These are phyloP conservation scores for Trichoderma asperelloides DNA, from an alignment of 495 filamentous ascomycete genomes.

Conservation along the genomic window DNA sequence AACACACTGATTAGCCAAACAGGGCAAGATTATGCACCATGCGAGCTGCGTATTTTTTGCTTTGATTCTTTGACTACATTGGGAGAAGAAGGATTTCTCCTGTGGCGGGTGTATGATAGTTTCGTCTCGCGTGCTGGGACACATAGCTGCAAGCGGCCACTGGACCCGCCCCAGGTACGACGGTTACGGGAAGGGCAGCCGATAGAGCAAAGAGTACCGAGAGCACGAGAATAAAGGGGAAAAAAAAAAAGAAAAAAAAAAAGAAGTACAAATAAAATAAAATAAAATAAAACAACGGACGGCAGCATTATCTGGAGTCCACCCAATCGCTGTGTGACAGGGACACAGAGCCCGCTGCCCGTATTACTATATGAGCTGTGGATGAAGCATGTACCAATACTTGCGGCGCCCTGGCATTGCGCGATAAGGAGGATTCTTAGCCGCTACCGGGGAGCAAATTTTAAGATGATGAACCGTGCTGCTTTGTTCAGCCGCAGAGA, in stretches of 20 bases:
- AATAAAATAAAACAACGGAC: too few relatives aligned
- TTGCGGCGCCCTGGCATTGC: background rate
- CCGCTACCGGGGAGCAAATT: background rate
- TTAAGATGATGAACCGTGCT: constrained; percentile 2
- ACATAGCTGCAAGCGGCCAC: constrained; percentile 1
- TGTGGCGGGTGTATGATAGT: background rate
- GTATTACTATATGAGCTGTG: too few relatives aligned
- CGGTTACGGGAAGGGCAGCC: constrained; percentile 1
- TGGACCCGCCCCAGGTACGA: background rate
- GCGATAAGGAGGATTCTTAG: constrained; percentile 3
- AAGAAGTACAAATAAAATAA: too few relatives aligned
- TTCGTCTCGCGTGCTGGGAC: background rate
- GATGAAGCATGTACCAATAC: background rate
- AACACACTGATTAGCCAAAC: background rate
- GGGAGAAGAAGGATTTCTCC: background rate
- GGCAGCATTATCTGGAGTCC: background rate
- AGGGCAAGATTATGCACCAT: background rate
- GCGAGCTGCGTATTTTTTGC: background rate
- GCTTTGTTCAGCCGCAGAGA: background rate
- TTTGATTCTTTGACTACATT: background rate
- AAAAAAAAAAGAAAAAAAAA: too few relatives aligned
- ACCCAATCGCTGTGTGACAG: background rate
- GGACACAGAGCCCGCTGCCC: background rate
- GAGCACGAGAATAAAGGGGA: background rate
- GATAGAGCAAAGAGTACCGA: background rate